Evolutionary conservation across 2,329 filamentous ascomycete species (phyloP).

Genomic region (Byssochlamys sp.): DNA sequence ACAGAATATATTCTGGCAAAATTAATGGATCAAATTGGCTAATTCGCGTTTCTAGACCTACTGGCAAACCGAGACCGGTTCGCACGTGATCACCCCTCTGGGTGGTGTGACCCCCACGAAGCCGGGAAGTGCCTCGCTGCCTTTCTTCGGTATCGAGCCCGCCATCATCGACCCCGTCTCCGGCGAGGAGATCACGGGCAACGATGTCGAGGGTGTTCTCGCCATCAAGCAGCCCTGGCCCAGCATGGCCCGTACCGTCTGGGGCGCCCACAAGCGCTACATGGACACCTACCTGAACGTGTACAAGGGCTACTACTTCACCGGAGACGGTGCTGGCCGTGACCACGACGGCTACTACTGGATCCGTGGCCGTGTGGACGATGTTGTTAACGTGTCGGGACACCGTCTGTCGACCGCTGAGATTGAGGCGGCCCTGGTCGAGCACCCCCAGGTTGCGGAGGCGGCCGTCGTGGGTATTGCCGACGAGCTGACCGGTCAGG

Average conservation of each 20-base stretch:
- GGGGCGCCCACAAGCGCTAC: constrained; percentile 94
- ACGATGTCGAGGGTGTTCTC: constrained; percentile 92
- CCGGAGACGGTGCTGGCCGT: constrained; percentile 75
- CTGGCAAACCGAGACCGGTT: constrained; percentile 99
- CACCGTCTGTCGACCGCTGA: constrained; percentile 94
- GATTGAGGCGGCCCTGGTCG: constrained; percentile 91
- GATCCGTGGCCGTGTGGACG: constrained; percentile 96
- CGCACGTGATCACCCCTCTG: constrained; percentile 86
- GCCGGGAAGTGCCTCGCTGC: constrained; percentile 86
- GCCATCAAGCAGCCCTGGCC: constrained; percentile 98
- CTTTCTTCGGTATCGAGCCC: constrained; percentile 97
- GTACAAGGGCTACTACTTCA: constrained; percentile 87
- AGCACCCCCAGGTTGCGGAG: constrained; percentile 75
- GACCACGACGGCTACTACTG: constrained; percentile 99
- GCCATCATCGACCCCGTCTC: constrained; percentile 95
- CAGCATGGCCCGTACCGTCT: constrained; percentile 95
- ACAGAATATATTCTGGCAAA: background rate
- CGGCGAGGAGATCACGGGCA: constrained; percentile 83
- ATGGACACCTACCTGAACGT: constrained; percentile 98
- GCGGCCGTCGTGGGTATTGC: constrained; percentile 86
- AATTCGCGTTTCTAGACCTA: constrained; percentile 59
- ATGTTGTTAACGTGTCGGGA: constrained; percentile 95
- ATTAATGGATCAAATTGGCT: constrained; percentile 3
- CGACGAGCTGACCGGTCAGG: constrained; percentile 92
- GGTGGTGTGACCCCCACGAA: constrained; percentile 92